Conservation (phyloP, 2,329 filamentous ascomycete species). For the Orbilia blumenaviensis region DNA sequence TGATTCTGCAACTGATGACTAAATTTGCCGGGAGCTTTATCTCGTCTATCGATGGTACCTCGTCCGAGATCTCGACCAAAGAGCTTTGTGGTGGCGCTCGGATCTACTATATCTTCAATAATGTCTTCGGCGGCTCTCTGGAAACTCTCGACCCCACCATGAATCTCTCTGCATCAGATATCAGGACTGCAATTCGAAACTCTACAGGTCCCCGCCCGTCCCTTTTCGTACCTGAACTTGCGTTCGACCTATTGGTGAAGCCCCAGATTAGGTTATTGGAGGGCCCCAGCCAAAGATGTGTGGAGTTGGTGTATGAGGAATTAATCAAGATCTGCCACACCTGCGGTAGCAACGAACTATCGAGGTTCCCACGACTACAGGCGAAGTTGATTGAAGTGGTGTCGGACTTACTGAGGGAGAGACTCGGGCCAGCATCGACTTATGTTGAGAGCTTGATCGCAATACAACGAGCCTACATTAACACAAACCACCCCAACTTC, state of each 20-base stretch:
- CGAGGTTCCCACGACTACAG: conserved; percentile 89
- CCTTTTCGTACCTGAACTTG: conserved; percentile 95
- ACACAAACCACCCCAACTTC: conserved; percentile 99
- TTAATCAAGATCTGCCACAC: conserved; percentile 99
- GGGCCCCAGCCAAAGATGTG: conserved; percentile 91
- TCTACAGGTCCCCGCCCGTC: conserved; percentile 95
- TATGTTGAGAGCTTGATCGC: conserved; percentile 98
- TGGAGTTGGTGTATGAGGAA: conserved; percentile 98
- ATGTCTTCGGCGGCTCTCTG: conserved; percentile 94
- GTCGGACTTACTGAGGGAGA: conserved; percentile 90
- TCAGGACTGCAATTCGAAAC: conserved; percentile 95
- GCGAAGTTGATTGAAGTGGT: conserved; percentile 98
- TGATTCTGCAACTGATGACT: conserved; percentile 97
- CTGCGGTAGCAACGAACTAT: conserved; percentile 92
- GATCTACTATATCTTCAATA: conserved; percentile 99
- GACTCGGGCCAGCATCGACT: conserved; percentile 83
- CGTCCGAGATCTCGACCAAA: conserved; percentile 97
- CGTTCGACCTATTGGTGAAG: conserved; percentile 96
- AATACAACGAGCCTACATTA: conserved; percentile 98
- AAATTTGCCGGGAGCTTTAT: conserved; percentile 98
- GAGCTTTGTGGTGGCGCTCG: conserved; percentile 93
- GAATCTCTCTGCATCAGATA: conserved; percentile 93
- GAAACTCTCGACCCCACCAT: conserved; percentile 96
- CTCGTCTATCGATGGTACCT: conserved; percentile 97
- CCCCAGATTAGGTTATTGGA: conserved; percentile 98